Base-by-base conservation (phyloP, 2,329 filamentous ascomycete species). In the Hypoxylon sp. region DNA sequence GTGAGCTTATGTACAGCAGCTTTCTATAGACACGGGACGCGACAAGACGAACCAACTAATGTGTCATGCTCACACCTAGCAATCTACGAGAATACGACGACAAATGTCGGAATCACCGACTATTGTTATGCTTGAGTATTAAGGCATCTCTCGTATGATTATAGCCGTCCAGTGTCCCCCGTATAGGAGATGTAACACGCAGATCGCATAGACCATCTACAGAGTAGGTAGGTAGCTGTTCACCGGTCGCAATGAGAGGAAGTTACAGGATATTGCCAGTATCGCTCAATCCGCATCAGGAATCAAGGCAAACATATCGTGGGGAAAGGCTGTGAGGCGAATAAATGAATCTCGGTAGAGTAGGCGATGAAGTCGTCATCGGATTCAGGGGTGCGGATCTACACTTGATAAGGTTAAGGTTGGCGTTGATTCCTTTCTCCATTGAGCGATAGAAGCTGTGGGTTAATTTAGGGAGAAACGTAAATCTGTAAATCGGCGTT, bases 291-390 rank as follows among this genome's bases (percentile, higher is more conserved):
- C 39, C 39, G 39, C 24, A 44, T 24, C 22, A 37, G 33, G 63
- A 58, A 51, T 50, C 24, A 42, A n/a, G 48, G 55, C 59, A 42
- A 14, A 53, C 42, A 46, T 35, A 51, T 65, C 61, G 66, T 44
- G 63, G 59, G 62, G 66, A 51, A 35, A 55, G 35, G 33, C 22
- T 29, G 37, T 39, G 59, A 52, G 47, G 57, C 59, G 26, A 58
- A 33, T 17, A 54, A 52, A 57, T 47, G 48, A 63, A 66, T 60
- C 58, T 66, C 54, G 66, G 59, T 63, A 66, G 63, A 63, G 63
- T 29, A 42, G 44, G 39, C 19, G 39, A 44, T 29, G 11, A 50
- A 60, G 46, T 69, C 66, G 66, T 66, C 62, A 66, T 66, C 63
- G 63, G 53, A 35, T 44, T 59, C 44, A 47, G 59, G 57, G 62